phyloP scores from a whole-genome alignment of 2,329 filamentous ascomycete species.

The Diplodia seriata region DNA sequence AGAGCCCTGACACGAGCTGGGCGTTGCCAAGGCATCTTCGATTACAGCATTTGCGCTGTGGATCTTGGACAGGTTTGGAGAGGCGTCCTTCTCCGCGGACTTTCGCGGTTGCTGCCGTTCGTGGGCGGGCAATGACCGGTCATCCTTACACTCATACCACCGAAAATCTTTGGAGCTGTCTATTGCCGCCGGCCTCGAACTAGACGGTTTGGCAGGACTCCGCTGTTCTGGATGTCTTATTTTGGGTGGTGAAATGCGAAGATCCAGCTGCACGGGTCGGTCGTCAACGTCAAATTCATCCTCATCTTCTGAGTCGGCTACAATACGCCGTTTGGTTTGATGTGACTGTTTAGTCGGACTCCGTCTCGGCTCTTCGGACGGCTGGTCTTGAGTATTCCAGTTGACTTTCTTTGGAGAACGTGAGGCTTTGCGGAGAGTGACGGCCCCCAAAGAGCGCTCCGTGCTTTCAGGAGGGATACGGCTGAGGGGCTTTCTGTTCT shows the following conservation, averaged over 20 bases:
- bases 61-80: not conserved
- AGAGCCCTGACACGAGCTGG: constrained; percentile 21
- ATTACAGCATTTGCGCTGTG: not conserved
- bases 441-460: not conserved
- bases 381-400: not conserved
- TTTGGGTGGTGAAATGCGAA: not conserved
- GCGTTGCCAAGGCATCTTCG: not conserved
- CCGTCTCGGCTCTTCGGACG: not conserved
- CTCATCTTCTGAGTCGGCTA: constrained; percentile 31
- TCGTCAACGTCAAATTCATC: constrained; percentile 20
- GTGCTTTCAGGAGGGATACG: constrained; percentile 5
- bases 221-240: not conserved
- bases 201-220: not conserved
- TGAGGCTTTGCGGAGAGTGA: constrained; percentile 26
- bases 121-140: not conserved
- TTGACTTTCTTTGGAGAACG: constrained; percentile 26
- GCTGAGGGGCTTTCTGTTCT: constrained; percentile 35
- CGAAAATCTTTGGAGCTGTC: constrained; percentile 21
- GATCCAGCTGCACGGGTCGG: not conserved
- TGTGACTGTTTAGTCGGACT: constrained; percentile 17
- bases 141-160: constrained; percentile 25
- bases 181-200: not conserved
- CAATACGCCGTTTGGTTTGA: constrained; percentile 20
- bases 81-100: not conserved
- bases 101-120: not conserved